Evolutionary conservation across 1,139 yeast genomes (phyloP).

Genomic region (Pichia inconspicua): DNA sequence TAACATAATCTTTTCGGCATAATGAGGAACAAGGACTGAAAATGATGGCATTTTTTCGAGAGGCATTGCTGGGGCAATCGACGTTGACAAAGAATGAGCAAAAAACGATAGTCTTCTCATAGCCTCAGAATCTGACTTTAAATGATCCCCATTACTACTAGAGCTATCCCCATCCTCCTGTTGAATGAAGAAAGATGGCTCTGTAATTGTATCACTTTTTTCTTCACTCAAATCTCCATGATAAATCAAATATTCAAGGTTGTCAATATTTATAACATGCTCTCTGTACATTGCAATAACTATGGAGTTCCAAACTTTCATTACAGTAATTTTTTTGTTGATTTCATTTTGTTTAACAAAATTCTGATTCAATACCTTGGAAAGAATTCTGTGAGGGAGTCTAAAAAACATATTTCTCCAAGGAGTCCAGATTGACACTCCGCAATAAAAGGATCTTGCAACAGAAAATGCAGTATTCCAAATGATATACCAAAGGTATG

Average conservation of each 20-base stretch:
- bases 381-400: slow-evolving; percentile 96
- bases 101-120: slow-evolving; percentile 98
- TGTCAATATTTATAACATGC: slow-evolving; percentile 87
- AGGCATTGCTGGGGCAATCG: slow-evolving; percentile 96
- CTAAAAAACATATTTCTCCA: slow-evolving; percentile 98
- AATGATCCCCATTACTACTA: slow-evolving; percentile 7
- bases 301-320: slow-evolving; percentile 97
- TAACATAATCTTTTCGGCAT: slow-evolving; percentile 89
- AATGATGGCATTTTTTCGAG: slow-evolving; percentile 99
- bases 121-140: slow-evolving; percentile 65
- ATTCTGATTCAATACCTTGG: slow-evolving; percentile 75
- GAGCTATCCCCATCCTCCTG: slow-evolving; percentile 51
- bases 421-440: slow-evolving; percentile 96
- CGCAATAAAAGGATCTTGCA: slow-evolving; percentile 95
- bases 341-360: slow-evolving; percentile 99
- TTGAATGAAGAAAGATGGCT: slow-evolving; percentile 96
- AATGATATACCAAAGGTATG: slow-evolving; percentile 96
- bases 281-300: slow-evolving; percentile 52
- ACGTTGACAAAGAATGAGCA: slow-evolving; percentile 97
- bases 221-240: slow-evolving; percentile 90
- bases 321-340: slow-evolving; percentile 95
- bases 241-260: slow-evolving; percentile 90
- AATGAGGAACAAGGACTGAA: slow-evolving; percentile 95
- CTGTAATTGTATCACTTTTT: slow-evolving; percentile 95
- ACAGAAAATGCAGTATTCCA: slow-evolving; percentile 92